Percentiles rank a stretch among this genome's conserved stretches.
phyloP scores from a whole-genome alignment of 495 filamentous ascomycete genomes.

The Penicillium bovifimosum region DNA sequence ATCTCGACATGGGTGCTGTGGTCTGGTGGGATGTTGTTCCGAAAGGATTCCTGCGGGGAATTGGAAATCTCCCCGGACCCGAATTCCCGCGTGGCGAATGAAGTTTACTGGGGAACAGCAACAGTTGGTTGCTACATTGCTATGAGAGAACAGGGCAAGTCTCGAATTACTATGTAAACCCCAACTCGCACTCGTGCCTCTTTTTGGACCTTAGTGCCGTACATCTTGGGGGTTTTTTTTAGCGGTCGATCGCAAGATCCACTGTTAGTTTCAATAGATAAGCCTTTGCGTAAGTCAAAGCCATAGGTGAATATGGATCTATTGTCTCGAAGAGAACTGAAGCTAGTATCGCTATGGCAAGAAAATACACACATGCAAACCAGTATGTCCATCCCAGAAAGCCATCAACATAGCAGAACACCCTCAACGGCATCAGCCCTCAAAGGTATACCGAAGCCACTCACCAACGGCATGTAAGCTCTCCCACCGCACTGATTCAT shows the following conservation, averaged over 20 bases:
- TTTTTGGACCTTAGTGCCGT: not conserved
- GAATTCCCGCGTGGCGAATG: constrained; percentile 13
- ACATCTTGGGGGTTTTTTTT: not conserved
- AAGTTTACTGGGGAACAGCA: constrained; percentile 5
- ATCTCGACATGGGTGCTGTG: constrained; percentile 40
- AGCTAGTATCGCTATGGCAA: constrained; percentile 20
- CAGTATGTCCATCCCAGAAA: constrained; percentile 23
- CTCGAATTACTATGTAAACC: too few relatives aligned
- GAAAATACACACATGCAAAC: constrained; percentile 18
- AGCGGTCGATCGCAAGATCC: constrained; percentile 8
- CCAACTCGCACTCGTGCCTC: too few relatives aligned
- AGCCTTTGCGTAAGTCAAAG: not conserved
- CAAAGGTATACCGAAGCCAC: constrained; percentile 89
- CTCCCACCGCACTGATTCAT: constrained; percentile 93
- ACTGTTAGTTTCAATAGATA: not conserved
- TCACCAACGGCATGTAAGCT: constrained; percentile 87
- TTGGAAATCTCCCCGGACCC: constrained; percentile 7
- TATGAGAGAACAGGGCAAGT: not conserved
- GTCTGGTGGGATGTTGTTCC: constrained; percentile 5
- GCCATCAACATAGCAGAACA: constrained; percentile 6
- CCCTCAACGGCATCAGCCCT: constrained; percentile 32
- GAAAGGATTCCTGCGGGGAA: constrained; percentile 27
- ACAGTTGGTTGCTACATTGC: not conserved
- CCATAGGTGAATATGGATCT: not conserved
- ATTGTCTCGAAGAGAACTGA: constrained; percentile 1